Evolutionary conservation across 805 yeast species (phyloP).

Genomic region (Clavispora phyllophila): DNA sequence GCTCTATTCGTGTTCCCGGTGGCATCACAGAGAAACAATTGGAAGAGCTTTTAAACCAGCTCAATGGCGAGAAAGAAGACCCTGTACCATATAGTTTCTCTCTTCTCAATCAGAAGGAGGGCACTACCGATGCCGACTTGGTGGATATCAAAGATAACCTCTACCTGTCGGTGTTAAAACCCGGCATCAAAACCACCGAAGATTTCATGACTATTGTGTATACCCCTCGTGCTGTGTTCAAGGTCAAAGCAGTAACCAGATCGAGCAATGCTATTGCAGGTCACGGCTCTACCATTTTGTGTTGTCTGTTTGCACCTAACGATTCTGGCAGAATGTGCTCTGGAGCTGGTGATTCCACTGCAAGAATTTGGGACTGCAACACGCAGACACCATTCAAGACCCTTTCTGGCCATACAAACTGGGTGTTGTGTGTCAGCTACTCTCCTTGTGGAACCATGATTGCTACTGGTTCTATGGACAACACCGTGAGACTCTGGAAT

Average conservation of each 20-base stretch:
- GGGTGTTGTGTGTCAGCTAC: conserved; percentile 91
- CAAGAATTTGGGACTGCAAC: conserved; percentile 94
- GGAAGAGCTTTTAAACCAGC: conserved; percentile 79
- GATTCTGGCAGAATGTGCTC: conserved; percentile 82
- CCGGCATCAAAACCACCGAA: conserved; percentile 85
- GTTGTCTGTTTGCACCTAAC: conserved; percentile 91
- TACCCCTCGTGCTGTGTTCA: conserved; percentile 93
- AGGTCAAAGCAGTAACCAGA: conserved; percentile 85
- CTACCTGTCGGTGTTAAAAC: conserved; percentile 76
- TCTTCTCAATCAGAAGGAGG: conserved; percentile 43
- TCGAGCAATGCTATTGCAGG: conserved; percentile 92
- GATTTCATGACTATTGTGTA: conserved; percentile 86
- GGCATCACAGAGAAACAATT: conserved; percentile 78
- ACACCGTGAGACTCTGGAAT: conserved; percentile 85
- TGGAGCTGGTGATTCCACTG: conserved; percentile 95
- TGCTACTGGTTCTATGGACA: conserved; percentile 97
- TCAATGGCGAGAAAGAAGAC: conserved; percentile 66
- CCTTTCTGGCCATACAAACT: conserved; percentile 78
- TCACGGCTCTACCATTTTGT: conserved; percentile 88
- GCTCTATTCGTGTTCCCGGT: conserved; percentile 88
- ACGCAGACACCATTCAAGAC: conserved; percentile 88
- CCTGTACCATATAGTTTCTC: conserved; percentile 90
- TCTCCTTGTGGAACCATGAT: conserved; percentile 86
- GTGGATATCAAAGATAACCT: conserved; percentile 76
- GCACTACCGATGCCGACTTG: conserved; percentile 32